Evolutionary conservation across 306 rosid genomes (phyloP), one percentile per base, ranked within the genome.

Genomic region (Cicer yamashitae): DNA sequence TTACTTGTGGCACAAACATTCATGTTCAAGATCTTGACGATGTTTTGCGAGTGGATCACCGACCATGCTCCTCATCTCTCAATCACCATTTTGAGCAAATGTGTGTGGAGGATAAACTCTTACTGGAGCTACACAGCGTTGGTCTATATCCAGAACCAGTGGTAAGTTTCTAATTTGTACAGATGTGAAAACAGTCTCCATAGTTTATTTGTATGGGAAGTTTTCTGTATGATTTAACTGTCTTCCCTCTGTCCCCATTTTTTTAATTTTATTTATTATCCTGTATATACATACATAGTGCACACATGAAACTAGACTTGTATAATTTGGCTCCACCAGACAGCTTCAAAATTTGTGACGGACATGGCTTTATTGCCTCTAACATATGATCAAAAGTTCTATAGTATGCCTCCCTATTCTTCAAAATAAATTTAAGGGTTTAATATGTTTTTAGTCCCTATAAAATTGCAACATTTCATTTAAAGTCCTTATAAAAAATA

Each of bases 91-190:
- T 78, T 82, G 92, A 87, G 81, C 78, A 81, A 50, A 80, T 86
- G 91, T 52, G 80, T 43, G 15, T 89, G 78, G 91, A 91, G 67
- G 92, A 88, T 50, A 88, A 72, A 84, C 88, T 93, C 83, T 59
- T 88, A 73, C 75, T 89, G 84, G 98, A 91, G 90, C 89, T 93
- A 71, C 90, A 82, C 53, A 87, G 90, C 81, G 76, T 91, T 76
- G 97, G 90, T 83, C 65, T 93, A 62, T 83, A 76, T 82, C 96
- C 89, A 61, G 97, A 91, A 73, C 79, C 73, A 70, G 94, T 91
- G 97, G 97, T 91, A 83, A 77, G 73, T 72, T 65, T 82, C 83
- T 63, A 62, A 70, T 73, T 64, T 47, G 46, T 73, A 15, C 75
- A 58, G 77, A 58, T 54, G 38, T n/a, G 60, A 38, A 53, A 64